phyloP scores from a whole-genome alignment of 495 filamentous ascomycete genomes.

The Pyrenula massariospora region DNA sequence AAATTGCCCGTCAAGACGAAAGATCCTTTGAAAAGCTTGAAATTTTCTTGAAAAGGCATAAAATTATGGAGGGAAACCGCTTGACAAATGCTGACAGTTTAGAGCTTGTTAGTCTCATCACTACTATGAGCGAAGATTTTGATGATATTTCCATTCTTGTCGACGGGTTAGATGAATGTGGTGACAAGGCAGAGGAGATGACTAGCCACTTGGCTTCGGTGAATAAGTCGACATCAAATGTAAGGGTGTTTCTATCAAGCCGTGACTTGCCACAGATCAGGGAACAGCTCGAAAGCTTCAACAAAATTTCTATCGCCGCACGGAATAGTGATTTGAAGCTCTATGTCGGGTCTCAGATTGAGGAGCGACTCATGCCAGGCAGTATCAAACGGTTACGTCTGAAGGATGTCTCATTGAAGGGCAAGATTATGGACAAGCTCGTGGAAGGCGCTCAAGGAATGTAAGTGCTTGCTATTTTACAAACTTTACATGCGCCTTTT shows the following conservation, averaged over 20 bases:
- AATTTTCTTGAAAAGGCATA: constrained; percentile 11
- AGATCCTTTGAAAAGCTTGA: too few species aligned
- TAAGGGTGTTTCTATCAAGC: not conserved
- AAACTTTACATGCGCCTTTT: too few species aligned
- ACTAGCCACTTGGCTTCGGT: too few species aligned
- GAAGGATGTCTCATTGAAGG: constrained; percentile 12
- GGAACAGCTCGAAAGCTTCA: too few species aligned
- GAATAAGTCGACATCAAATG: too few species aligned
- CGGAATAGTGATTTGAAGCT: constrained; percentile 18
- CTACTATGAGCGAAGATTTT: not conserved
- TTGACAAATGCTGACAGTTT: not conserved
- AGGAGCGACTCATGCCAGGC: constrained; percentile 8
- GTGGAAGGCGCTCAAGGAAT: constrained; percentile 17
- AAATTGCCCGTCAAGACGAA: constrained; percentile 16
- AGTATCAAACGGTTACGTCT: constrained; percentile 12
- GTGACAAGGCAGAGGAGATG: not conserved
- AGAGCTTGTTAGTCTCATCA: not conserved
- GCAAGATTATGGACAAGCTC: constrained; percentile 17
- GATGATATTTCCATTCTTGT: not conserved
- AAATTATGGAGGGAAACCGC: not conserved
- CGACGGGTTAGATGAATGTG: not conserved
- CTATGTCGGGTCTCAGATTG: constrained; percentile 26
- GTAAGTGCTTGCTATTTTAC: too few species aligned
- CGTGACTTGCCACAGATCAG: too few species aligned
- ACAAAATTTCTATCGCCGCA: constrained; percentile 15